Base-by-base conservation (phyloP, 169 alveolate species). In the Plasmodium gonderi region DNA sequence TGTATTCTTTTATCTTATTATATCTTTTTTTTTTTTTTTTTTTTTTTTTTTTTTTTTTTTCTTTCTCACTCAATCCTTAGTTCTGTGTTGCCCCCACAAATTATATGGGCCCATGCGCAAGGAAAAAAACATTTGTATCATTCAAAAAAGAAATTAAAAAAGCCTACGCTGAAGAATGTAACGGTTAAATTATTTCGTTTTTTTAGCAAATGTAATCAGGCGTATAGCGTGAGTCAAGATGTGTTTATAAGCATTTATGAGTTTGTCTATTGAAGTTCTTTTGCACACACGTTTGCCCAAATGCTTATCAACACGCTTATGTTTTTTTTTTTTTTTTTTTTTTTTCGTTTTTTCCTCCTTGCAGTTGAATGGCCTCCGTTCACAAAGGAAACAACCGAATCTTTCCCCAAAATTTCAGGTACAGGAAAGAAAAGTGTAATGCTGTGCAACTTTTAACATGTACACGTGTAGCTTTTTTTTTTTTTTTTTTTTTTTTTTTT, bases 111-210 rank as follows among this genome's bases (percentile, higher is more conserved):
- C 92, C 92, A 29, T 82, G 92, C 42, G 75, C 92, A 29, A 68
- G 33, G 76, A 82, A 82, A 74, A 82, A 82, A 69, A n/a, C 23
- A 69, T 82, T 82, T 72, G 76, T 14, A 31, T 31, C 77, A 36
- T 82, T 82, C 42, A 75, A 47, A 17, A 69, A 8, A 42, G 92
- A 75, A 20, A 69, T 72, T 20, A 82, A 82, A 47, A 82, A 40
- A 20, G 92, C 92, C 31, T 82, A 82, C 51, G 92, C 92, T 17
- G 92, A 82, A 69, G 92, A 82, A 60, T 82, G 92, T 26, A 23
- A 82, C 72, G 44, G 92, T 82, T 82, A 68, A 40, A n/a, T 44
- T 47, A 40, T 49, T 78, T 49, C 42, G 12, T 78, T 49, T 49
- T 51, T 49, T 78, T 12, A 36, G 40, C 33, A 45, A 49, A 54